phyloP scores from a whole-genome alignment of 2,329 filamentous ascomycete species.

The Beauveria pseudobassiana region DNA sequence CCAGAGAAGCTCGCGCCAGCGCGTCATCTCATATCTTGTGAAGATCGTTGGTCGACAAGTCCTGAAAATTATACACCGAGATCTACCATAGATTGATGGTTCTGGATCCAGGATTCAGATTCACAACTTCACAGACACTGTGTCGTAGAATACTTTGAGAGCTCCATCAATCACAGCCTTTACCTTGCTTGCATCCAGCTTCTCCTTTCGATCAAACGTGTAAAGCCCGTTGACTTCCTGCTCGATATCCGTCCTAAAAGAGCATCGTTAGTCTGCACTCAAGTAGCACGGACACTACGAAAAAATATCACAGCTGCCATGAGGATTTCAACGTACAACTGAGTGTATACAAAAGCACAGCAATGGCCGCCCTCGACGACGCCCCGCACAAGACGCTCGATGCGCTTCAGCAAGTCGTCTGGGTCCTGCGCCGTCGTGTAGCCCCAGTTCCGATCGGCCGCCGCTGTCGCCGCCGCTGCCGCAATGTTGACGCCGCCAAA shows the following conservation, averaged over 20 bases:
- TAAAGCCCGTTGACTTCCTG: slow-evolving; percentile 63
- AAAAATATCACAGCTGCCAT: too few species aligned
- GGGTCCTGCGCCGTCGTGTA: slow-evolving; percentile 59
- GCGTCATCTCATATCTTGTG: too few species aligned
- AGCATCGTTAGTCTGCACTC: slow-evolving; percentile 37
- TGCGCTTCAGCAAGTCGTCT: slow-evolving; percentile 48
- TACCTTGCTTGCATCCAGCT: slow-evolving; percentile 49
- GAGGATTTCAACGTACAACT: too few species aligned
- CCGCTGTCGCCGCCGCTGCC: slow-evolving; percentile 24
- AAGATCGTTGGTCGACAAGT: too few species aligned
- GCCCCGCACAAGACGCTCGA: slow-evolving; percentile 51
- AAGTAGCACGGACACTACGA: too few species aligned
- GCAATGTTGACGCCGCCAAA: too few species aligned
- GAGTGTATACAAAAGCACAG: slow-evolving; percentile 46
- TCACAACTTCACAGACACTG: neutral
- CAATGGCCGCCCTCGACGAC: slow-evolving; percentile 49
- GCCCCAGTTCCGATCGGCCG: slow-evolving; percentile 53
- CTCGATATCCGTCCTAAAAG: slow-evolving; percentile 47
- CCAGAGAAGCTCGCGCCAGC: too few species aligned
- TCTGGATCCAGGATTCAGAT: neutral
- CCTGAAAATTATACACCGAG: too few species aligned
- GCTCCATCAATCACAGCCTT: slow-evolving; percentile 51
- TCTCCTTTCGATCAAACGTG: slow-evolving; percentile 52
- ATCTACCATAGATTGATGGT: neutral
- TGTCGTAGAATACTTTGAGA: slow-evolving; percentile 35